Percentiles rank a stretch among this genome's conserved stretches.
These are phyloP conservation scores for Daphne laureola DNA, from an alignment of 441 rosid species.

Conservation along the genomic window DNA sequence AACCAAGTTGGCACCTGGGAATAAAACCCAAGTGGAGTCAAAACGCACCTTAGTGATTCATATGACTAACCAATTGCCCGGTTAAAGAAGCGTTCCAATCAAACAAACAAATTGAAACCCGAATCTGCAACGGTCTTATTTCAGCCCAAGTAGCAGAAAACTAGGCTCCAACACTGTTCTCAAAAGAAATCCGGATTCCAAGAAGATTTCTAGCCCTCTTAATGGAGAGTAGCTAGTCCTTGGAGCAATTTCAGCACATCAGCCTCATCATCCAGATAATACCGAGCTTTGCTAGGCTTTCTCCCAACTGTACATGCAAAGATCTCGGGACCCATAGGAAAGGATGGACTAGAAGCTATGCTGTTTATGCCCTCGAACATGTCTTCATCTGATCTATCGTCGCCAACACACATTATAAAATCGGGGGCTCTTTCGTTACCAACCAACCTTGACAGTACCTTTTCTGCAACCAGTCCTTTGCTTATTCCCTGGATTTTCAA, in stretches of 20 bases:
- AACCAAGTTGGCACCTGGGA: background rate
- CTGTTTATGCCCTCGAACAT: slow-evolving; percentile 43
- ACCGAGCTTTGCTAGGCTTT: slow-evolving; percentile 58
- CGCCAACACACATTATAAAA: slow-evolving; percentile 52
- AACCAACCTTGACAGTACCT: slow-evolving; percentile 32
- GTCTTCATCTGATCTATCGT: slow-evolving; percentile 57
- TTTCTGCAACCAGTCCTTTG: slow-evolving; percentile 47
- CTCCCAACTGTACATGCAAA: slow-evolving; percentile 50
- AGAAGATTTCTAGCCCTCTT: slow-evolving; percentile 29
- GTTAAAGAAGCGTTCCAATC: background rate
- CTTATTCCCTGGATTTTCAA: slow-evolving; percentile 42
- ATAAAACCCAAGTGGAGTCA: background rate
- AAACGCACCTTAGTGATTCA: background rate
- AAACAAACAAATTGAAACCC: background rate
- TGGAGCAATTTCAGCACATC: slow-evolving; percentile 44
- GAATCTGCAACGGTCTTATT: background rate
- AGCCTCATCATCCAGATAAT: slow-evolving; percentile 37
- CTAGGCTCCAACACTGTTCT: slow-evolving; percentile 27
- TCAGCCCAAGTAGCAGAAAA: background rate
- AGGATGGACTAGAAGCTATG: slow-evolving; percentile 27
- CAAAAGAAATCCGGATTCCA: slow-evolving; percentile 36
- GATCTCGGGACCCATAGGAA: slow-evolving; percentile 30
- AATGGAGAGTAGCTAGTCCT: slow-evolving; percentile 34
- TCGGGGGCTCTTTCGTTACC: slow-evolving; percentile 36
- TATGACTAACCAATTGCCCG: background rate